A percentile compares a stretch with the other conserved stretches of the same genome.
These are phyloP conservation scores for Stylonectria norvegica DNA, from an alignment of 2,329 filamentous ascomycete species.

Conservation along the genomic window DNA sequence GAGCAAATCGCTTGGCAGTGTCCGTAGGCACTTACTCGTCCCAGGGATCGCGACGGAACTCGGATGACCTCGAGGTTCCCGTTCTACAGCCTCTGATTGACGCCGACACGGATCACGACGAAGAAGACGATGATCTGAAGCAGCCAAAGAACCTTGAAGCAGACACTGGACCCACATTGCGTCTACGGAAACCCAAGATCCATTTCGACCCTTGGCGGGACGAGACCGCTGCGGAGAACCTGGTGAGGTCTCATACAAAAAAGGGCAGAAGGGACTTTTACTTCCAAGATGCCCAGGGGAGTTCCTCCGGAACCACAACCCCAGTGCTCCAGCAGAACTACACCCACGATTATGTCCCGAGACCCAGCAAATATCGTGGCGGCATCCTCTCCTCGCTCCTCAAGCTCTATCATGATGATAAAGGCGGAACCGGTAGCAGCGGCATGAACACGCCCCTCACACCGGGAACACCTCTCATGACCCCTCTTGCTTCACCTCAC, in stretches of 20 bases:
- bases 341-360: slow-evolving; percentile 56
- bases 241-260: slow-evolving; percentile 33
- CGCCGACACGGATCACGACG: slow-evolving; percentile 30
- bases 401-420: slow-evolving; percentile 61
- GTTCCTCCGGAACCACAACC: slow-evolving; percentile 36
- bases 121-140: slow-evolving; percentile 18
- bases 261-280: slow-evolving; percentile 32
- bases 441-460: slow-evolving; percentile 40
- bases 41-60: slow-evolving; percentile 36
- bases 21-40: slow-evolving; percentile 39
- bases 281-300: slow-evolving; percentile 23
- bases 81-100: slow-evolving; percentile 33
- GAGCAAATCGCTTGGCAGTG: slow-evolving; percentile 38
- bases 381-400: slow-evolving; percentile 71
- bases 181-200: slow-evolving; percentile 17
- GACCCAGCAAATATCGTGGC: slow-evolving; percentile 65
- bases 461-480: slow-evolving; percentile 39
- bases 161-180: slow-evolving; percentile 21
- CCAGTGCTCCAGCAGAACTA: slow-evolving; percentile 48
- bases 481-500: slow-evolving; percentile 41
- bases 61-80: slow-evolving; percentile 27
- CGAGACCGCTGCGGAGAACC: slow-evolving; percentile 33
- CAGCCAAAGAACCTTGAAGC: slow-evolving; percentile 12
- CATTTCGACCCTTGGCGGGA: slow-evolving; percentile 18
- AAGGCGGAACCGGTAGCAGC: slow-evolving; percentile 33